Conservation (phyloP, 352 stramenopile genomes). For the Plasmopara halstedii region DNA sequence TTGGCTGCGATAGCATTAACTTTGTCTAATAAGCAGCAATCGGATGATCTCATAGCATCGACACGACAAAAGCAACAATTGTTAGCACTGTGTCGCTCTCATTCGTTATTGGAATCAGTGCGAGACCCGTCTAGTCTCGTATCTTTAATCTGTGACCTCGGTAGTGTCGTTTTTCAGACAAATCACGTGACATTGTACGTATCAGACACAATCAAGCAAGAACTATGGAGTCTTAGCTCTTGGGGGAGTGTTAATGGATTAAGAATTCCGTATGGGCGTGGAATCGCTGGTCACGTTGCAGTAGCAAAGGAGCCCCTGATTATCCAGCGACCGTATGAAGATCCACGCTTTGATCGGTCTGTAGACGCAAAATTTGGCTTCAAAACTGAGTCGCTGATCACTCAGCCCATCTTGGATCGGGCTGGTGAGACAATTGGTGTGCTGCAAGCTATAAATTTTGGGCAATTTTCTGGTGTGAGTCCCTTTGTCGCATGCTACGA, state of each 20-base stretch:
- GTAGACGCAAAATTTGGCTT: slow-evolving; percentile 81
- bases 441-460: slow-evolving; percentile 54
- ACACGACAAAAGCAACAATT: slow-evolving; percentile 63
- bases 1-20: slow-evolving; percentile 36
- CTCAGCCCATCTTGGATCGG: slow-evolving; percentile 60
- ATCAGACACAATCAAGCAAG: slow-evolving; percentile 61
- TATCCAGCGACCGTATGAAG: slow-evolving; percentile 66
- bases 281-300: slow-evolving; percentile 70
- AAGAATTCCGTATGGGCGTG: slow-evolving; percentile 60
- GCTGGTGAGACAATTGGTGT: slow-evolving; percentile 63
- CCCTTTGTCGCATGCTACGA: slow-evolving; percentile 51
- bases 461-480: slow-evolving; percentile 38
- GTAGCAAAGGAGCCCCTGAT: slow-evolving; percentile 48
- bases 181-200: slow-evolving; percentile 64
- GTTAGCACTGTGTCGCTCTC: slow-evolving; percentile 51
- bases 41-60: slow-evolving; percentile 49
- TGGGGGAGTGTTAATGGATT: slow-evolving; percentile 65
- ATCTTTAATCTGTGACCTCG: slow-evolving; percentile 65
- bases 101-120: slow-evolving; percentile 59
- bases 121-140: slow-evolving; percentile 65
- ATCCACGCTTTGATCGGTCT: slow-evolving; percentile 69
- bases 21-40: slow-evolving; percentile 42
- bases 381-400: slow-evolving; percentile 71
- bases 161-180: slow-evolving; percentile 62
- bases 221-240: slow-evolving; percentile 68